Evolutionary conservation across 2,329 filamentous ascomycete genomes (phyloP), one percentile per base, ranked within the genome.

Genomic region (Aspergillus intermedius): DNA sequence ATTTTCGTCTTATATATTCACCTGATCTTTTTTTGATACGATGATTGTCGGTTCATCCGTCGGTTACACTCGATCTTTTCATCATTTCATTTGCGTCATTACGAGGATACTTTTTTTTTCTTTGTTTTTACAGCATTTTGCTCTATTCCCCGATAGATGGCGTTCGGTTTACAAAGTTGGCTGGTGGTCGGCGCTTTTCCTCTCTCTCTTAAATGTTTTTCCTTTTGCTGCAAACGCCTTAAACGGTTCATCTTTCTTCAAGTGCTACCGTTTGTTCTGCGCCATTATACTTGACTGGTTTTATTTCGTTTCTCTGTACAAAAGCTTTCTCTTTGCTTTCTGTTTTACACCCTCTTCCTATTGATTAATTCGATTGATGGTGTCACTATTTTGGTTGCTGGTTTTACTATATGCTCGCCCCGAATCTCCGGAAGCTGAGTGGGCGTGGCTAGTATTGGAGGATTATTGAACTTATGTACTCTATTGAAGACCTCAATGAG

Each of bases 71-170:
- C 48, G 60, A 63, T 60, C 49, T 56, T 55, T 53, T 52, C 35
- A 59, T 52, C 60, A 56, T 63, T 65, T 65, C 52, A 51, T 56
- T 57, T 58, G 53, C 37, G 34, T 19, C 34, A 37, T 37, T 37
- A 60, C 54, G 56, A 59, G 53, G 8, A 40, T 6, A 21, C 19
- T 40, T 58, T 59, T 57, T 57, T 57, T 52, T 50, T 53, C 58
- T 57, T 46, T 44, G 54, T 50, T 54, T 52, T 47, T 53, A 41
- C 43, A 55, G 49, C 48, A 44, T 55, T 43, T 53, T 57, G 61
- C 48, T 59, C 59, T 66, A 67, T 68, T 66, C 65, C 63, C 60
- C 60, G 53, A 70, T 68, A 67, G 64, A 68, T 64, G 63, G 65
- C 63, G 67, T 67, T 63, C 58, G 60, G 63, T 65, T 60, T 66